Evolutionary conservation across 805 yeast species (phyloP), one percentile per base, ranked within the genome.

Genomic region (Gaillardinia entomophila): DNA sequence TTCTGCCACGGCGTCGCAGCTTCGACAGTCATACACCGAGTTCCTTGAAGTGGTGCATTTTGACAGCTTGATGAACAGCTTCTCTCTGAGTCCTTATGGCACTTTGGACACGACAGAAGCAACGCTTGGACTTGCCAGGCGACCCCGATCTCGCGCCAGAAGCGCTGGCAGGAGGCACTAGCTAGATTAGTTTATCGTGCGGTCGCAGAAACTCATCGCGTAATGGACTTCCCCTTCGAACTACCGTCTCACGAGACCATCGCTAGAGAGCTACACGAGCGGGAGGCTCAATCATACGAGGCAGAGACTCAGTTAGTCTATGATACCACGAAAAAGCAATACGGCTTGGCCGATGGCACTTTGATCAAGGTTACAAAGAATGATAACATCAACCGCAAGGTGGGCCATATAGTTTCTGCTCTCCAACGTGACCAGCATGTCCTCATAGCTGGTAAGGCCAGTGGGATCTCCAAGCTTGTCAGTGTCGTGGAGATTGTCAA

Each of bases 21-120:
- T 45, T 16, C 35, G 36, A 11, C 43, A 42, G 12, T 42, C 49
- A 3, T 61, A 57, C 27, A 37, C 43, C 6, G 42, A 43, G 10
- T 26, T 58, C n/a, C 27, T 58, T 35, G 54, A 51, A 15, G 28
- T 41, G 10, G 37, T 54, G 6, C 47, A 46, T 11, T 48, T 50
- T 30, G 46, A 49, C 16, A 36, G 41, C 4, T 19, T 46, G 4
- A 31, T 38, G 37, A 33, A 37, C 25, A 26, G 22, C 13, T 24
- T 28, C 16, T 31, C 41, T 3, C 14, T 33, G 2, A 41, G 38
- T 16, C 31, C 48, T 16, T 43, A 35, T 16, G 48, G 49, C 2
- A 40, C 31, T 8, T 31, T 37, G 24, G 48, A 45, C 26, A 35
- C 49, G 4, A 29, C 35, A 18, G n/a, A n/a, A 32, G 39, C 14